These are phyloP conservation scores for Pythium insidiosum DNA, from an alignment of 352 stramenopile species.

Conservation along the genomic window DNA sequence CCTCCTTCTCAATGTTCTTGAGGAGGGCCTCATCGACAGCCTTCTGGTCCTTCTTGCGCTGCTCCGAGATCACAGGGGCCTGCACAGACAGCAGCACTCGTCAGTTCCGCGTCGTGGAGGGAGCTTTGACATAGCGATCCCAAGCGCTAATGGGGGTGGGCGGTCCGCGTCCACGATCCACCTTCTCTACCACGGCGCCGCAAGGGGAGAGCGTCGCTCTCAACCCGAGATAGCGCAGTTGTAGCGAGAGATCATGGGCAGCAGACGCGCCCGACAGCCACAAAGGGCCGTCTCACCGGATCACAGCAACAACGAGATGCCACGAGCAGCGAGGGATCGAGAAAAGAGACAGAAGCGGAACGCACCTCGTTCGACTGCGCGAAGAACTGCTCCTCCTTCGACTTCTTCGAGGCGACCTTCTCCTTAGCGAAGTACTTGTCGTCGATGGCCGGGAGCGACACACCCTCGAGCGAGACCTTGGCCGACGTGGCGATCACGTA, in stretches of 20 bases:
- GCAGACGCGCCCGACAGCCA: background rate
- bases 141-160: conserved; percentile 65
- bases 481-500: conserved; percentile 98
- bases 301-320: conserved; percentile 18
- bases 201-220: conserved; percentile 5
- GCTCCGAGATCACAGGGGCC: conserved; percentile 91
- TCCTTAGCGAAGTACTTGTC: conserved; percentile 97
- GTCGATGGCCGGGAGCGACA: conserved; percentile 89
- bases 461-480: conserved; percentile 91
- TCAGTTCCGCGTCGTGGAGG: conserved; percentile 38
- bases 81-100: conserved; percentile 11
- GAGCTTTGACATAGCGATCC: conserved; percentile 88
- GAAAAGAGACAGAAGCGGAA: conserved; percentile 10
- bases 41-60: conserved; percentile 99
- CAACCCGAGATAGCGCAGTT: conserved; percentile 5
- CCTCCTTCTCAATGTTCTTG: conserved; percentile 80
- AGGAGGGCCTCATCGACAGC: conserved; percentile 91
- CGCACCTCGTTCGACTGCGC: conserved; percentile 82
- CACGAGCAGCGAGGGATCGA: conserved; percentile 9
- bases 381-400: conserved; percentile 98
- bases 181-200: no score
- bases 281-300: conserved; percentile 1
- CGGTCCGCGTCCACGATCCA: no score
- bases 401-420: conserved; percentile 84
- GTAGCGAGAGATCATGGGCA: background rate